Conservation (phyloP, 108 stramenopile genomes). For the Nannochloropsis gaditana region DNA sequence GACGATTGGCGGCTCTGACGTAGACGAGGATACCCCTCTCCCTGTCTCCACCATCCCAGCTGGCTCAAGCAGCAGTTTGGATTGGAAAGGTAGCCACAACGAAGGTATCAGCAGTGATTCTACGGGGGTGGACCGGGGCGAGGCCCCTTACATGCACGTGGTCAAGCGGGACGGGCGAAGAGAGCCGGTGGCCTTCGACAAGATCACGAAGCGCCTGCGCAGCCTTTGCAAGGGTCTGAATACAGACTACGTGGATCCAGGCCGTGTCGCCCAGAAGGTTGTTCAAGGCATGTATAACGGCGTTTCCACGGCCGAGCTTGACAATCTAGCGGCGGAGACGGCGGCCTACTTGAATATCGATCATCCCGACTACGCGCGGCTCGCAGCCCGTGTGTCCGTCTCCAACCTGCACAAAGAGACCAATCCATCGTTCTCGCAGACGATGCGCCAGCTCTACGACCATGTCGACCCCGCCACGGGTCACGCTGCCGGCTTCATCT, state of each 20-base stretch:
- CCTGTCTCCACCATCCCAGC: too few relatives aligned
- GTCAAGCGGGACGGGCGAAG: slow-evolving; percentile 85
- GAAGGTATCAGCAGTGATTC: neutral
- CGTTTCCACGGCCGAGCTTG: slow-evolving; percentile 90
- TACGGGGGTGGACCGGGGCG: neutral
- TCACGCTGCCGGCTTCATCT: slow-evolving; percentile 74
- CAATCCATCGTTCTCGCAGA: slow-evolving; percentile 74
- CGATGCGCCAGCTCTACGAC: slow-evolving; percentile 64
- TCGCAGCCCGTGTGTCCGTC: slow-evolving; percentile 95
- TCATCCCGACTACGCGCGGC: slow-evolving; percentile 94
- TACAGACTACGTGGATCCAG: slow-evolving; percentile 51
- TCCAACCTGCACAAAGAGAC: slow-evolving; percentile 97
- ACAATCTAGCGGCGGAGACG: slow-evolving; percentile 98
- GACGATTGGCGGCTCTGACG: too few relatives aligned
- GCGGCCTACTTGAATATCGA: slow-evolving; percentile 95
- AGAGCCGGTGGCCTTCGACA: slow-evolving; percentile 94
- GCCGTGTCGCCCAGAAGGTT: slow-evolving; percentile 78
- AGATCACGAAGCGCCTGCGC: slow-evolving; percentile 90
- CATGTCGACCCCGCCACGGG: slow-evolving; percentile 83
- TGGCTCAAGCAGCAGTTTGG: too few relatives aligned
- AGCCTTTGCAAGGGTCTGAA: slow-evolving; percentile 95
- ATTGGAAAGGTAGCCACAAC: too few relatives aligned
- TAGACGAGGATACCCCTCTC: too few relatives aligned
- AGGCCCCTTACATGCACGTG: slow-evolving; percentile 68
- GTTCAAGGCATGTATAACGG: slow-evolving; percentile 97